Percentiles rank a stretch among this genome's conserved stretches.
Conservation (phyloP, 768 basidiomycete species). For the Kwoniella bestiolae region DNA sequence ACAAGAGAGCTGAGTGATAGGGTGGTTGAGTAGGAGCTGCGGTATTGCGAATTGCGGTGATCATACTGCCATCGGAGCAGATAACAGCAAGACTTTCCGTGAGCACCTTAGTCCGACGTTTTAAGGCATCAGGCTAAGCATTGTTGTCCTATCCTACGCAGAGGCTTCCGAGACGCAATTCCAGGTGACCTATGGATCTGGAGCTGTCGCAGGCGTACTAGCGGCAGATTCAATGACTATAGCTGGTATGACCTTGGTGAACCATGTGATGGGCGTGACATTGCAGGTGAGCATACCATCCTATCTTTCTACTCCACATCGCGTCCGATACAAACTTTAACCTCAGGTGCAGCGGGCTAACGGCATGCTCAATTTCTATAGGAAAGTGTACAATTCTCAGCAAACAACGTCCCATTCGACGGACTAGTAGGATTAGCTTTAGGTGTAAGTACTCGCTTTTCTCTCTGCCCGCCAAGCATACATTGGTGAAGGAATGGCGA, state of each 20-base stretch:
- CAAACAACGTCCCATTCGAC: slow-evolving; percentile 58
- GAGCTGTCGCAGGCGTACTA: slow-evolving; percentile 69
- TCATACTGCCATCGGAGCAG: slow-evolving; percentile 69
- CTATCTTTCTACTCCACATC: too few species aligned
- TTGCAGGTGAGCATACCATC: slow-evolving; percentile 62
- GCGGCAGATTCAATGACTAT: slow-evolving; percentile 68
- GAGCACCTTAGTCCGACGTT: too few species aligned
- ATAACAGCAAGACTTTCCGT: slow-evolving; percentile 68
- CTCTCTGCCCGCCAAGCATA: slow-evolving; percentile 62
- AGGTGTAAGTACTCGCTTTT: slow-evolving; percentile 4
- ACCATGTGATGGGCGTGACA: slow-evolving; percentile 73
- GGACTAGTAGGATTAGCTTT: slow-evolving; percentile 56
- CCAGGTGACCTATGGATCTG: slow-evolving; percentile 58
- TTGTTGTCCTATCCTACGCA: too few species aligned
- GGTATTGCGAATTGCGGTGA: slow-evolving; percentile 59
- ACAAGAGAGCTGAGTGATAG: too few species aligned
- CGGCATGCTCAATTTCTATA: too few species aligned
- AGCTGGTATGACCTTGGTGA: slow-evolving; percentile 66
- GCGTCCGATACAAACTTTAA: too few species aligned
- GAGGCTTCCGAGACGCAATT: slow-evolving; percentile 6
- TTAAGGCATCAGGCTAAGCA: too few species aligned
- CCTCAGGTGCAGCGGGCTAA: too few species aligned
- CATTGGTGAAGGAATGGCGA: too few species aligned
- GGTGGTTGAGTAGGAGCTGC: slow-evolving; percentile 1
- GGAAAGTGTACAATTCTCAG: slow-evolving; percentile 46